Conservation (phyloP, 305 asterid genomes). For the Solanum hybrid region DNA sequence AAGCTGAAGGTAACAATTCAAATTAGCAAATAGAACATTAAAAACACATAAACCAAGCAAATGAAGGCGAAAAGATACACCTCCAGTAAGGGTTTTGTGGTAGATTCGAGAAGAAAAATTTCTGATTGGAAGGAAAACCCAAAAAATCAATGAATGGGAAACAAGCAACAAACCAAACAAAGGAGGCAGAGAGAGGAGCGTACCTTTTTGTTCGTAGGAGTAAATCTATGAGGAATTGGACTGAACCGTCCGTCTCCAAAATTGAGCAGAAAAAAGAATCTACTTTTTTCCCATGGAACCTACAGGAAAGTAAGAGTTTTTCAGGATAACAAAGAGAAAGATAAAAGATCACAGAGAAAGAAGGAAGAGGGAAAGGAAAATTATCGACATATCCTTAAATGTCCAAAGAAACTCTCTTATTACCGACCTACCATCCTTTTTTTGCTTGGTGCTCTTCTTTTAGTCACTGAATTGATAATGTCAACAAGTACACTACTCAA, state of each 20-base stretch:
- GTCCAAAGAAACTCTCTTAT: neutral
- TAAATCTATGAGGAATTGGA: neutral
- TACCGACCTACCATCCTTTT: slow-evolving; percentile 35
- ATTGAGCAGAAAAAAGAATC: neutral
- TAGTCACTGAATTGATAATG: slow-evolving; percentile 39
- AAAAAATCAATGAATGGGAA: neutral
- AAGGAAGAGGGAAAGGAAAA: neutral
- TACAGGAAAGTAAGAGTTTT: neutral
- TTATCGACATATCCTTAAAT: neutral
- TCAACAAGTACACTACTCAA: slow-evolving; percentile 61
- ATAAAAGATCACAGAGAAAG: neutral
- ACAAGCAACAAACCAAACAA: neutral
- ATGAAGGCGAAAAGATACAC: neutral
- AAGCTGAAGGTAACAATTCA: neutral
- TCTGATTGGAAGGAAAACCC: neutral
- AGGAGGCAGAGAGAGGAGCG: neutral
- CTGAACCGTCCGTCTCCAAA: neutral
- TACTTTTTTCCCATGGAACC: neutral
- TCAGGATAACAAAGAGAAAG: neutral
- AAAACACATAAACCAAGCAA: neutral
- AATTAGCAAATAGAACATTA: neutral
- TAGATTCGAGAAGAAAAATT: neutral
- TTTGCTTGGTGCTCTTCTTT: slow-evolving; percentile 26
- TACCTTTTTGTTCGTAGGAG: neutral
- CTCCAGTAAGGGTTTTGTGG: neutral